Evolutionary conservation across 306 rosid species (phyloP), one percentile per base, ranked within the genome.

Genomic region (Pyrus betulifolia): DNA sequence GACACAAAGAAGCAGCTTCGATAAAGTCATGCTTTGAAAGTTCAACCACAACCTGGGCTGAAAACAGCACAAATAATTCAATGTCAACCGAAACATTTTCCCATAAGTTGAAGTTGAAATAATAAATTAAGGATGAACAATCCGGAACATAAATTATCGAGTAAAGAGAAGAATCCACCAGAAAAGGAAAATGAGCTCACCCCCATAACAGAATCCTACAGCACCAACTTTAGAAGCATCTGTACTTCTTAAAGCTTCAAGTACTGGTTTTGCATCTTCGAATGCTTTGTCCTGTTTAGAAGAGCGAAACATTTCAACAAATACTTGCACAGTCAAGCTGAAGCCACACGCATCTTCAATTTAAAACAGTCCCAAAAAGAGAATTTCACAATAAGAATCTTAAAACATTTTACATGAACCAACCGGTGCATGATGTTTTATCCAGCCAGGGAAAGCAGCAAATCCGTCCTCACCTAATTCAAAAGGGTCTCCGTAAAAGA

Each of bases 131-230:
- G 44, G 19, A 17, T 49, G 74, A 49, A 23, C 22, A 22, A n/a
- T 22, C 62, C 62, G 14, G 63, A 71, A n/a, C 14, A 15, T 33
- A 71, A 14, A 31, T 68, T 4, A 33, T 49, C 11, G 1, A 5
- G 35, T 31, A 31, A 31, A 31, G 35, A 31, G 6, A 31, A 31
- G 35, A 31, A 31, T 31, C 35, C 35, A 22, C 4, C 10, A 66
- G 46, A 45, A 68, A 42, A 75, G 35, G 55, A 77, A 80, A 49
- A 42, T 27, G 11, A 58, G 74, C 89, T 80, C 46, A 88, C 89
- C 96, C 63, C 89, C 96, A 89, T 91, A 88, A 82, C 93, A 90
- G 77, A 88, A 88, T 28, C 93, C 93, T 33, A 83, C 89, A 68
- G 86, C 89, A 13, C 91, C 93, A 23, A 86, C 76, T 54, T 86